phyloP scores from a whole-genome alignment of 2,329 filamentous ascomycete genomes.

The Fusarium sp. region DNA sequence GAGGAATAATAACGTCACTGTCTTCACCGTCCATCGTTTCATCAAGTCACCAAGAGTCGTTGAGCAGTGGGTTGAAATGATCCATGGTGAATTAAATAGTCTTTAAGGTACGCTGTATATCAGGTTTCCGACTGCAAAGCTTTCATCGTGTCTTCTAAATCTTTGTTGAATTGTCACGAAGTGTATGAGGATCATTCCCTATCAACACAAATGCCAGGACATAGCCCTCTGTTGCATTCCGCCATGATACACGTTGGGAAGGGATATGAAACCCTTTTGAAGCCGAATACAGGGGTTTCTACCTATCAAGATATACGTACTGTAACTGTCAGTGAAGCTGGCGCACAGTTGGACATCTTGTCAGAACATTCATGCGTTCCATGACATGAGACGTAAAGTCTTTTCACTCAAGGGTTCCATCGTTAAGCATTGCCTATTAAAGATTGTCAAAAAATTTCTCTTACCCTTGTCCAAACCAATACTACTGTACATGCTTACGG shows the following conservation, averaged over 20 bases:
- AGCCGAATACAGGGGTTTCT: not conserved
- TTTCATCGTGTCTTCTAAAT: not conserved
- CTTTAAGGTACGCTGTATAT: not conserved
- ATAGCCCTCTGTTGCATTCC: not conserved
- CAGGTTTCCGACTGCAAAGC: not conserved
- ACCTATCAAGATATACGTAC: not conserved
- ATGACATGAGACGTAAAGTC: not conserved
- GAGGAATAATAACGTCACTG: not conserved
- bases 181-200: not conserved
- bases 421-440: slow-evolving; percentile 5
- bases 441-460: slow-evolving; percentile 11
- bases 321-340: not conserved
- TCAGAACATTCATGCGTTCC: not conserved
- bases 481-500: slow-evolving; percentile 1
- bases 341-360: not conserved
- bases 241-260: not conserved
- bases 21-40: not conserved
- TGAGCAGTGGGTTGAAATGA: not conserved
- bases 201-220: not conserved
- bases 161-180: not conserved
- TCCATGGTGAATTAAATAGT: not conserved
- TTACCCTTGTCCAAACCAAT: not conserved
- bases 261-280: not conserved
- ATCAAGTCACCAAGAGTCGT: not conserved
- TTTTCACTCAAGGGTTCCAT: not conserved